A percentile compares a stretch with the other conserved stretches of the same genome.
Conservation (phyloP, 192 early-diverging fungal genomes). For the Entomortierella beljakovae region DNA sequence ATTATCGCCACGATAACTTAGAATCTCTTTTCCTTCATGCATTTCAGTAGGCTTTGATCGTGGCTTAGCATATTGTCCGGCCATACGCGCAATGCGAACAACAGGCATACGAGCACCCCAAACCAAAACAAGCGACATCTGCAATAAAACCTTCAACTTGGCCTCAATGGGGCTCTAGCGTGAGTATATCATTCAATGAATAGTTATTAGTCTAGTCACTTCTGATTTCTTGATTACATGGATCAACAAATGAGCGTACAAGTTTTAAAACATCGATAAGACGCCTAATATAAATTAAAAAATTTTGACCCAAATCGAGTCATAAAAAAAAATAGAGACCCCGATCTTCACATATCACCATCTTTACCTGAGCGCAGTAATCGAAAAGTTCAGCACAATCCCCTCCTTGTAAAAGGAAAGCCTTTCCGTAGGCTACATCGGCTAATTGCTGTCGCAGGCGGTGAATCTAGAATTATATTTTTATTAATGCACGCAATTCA, state of each 20-base stretch:
- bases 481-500: neutral
- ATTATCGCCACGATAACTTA: conserved; percentile 97
- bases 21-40: conserved; percentile 83
- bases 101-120: conserved; percentile 95
- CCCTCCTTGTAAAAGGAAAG: conserved; percentile 97
- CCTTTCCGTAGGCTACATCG: conserved; percentile 90
- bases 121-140: conserved; percentile 96
- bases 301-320: conserved; percentile 37
- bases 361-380: conserved; percentile 88
- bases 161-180: conserved; percentile 85
- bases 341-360: neutral
- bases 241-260: neutral
- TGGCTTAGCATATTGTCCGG: conserved; percentile 99
- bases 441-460: conserved; percentile 84
- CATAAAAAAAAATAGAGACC: conserved; percentile 7
- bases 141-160: conserved; percentile 96
- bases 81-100: conserved; percentile 98
- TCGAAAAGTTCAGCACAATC: conserved; percentile 99
- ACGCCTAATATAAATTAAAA: neutral
- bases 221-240: neutral
- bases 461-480: conserved; percentile 68
- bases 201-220: neutral
- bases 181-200: neutral
- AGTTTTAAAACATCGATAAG: neutral
- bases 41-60: conserved; percentile 92